Evolutionary conservation across 73 alveolate genomes (phyloP).

Genomic region (Tetrahymena borealis): DNA sequence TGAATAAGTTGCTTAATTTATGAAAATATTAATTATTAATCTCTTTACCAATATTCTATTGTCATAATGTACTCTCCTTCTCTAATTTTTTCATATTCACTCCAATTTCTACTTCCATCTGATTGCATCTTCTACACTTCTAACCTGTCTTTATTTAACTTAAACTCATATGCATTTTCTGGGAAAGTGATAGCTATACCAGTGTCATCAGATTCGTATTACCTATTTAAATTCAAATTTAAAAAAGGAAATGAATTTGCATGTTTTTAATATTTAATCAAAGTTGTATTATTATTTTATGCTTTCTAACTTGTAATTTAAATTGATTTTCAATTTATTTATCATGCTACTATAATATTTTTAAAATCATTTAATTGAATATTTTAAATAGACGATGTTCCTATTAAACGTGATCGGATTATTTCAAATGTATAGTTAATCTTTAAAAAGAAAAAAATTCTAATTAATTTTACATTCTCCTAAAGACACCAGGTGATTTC

Average conservation of each 20-base stretch:
- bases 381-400: too few relatives aligned
- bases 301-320: neutral
- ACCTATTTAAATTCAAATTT: neutral
- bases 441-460: neutral
- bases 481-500: neutral
- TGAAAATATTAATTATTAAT: neutral
- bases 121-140: neutral
- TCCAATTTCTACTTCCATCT: slow-evolving; percentile 29
- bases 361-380: too few relatives aligned
- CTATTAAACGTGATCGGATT: too few relatives aligned
- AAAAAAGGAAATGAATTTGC: neutral
- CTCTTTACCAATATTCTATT: slow-evolving; percentile 38
- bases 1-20: too few relatives aligned
- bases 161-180: neutral
- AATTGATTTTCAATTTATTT: neutral
- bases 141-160: neutral
- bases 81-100: slow-evolving; percentile 26
- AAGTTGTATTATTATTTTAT: neutral
- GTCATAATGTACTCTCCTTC: slow-evolving; percentile 36
- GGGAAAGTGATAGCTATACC: neutral
- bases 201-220: neutral
- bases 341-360: too few relatives aligned
- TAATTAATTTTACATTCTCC: neutral
- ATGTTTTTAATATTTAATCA: too few relatives aligned
- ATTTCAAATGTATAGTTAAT: too few relatives aligned